phyloP scores from a whole-genome alignment of 108 stramenopile species.

The Parmales sp. region DNA sequence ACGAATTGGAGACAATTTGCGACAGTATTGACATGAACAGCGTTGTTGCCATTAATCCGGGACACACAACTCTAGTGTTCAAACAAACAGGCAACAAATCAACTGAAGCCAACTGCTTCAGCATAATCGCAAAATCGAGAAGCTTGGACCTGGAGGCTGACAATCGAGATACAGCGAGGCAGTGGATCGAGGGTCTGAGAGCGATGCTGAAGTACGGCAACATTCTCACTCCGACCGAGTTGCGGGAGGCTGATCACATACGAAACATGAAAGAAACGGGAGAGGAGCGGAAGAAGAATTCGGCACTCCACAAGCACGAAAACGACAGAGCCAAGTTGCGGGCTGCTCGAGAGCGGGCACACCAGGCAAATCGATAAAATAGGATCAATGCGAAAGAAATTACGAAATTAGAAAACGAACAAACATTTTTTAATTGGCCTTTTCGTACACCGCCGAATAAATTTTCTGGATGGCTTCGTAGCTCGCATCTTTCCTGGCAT shows the following conservation, averaged over 20 bases:
- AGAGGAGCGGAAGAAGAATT: background rate
- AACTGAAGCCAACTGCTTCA: background rate
- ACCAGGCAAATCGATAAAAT: no score
- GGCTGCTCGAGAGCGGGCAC: conserved; percentile 2
- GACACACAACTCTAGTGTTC: background rate
- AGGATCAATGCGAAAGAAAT: no score
- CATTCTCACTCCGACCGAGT: background rate
- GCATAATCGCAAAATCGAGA: background rate
- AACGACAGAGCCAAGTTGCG: background rate
- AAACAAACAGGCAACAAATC: background rate
- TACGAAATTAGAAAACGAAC: no score
- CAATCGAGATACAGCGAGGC: background rate
- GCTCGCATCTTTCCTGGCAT: conserved; percentile 21
- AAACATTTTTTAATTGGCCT: no score
- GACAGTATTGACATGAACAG: background rate
- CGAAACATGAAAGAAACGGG: no score
- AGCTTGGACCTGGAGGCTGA: background rate
- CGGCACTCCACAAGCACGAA: background rate
- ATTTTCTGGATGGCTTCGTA: conserved; percentile 29
- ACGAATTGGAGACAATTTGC: background rate
- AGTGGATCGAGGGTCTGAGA: background rate
- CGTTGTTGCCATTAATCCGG: conserved; percentile 2
- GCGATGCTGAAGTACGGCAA: conserved; percentile 5
- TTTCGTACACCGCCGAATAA: conserved; percentile 33
- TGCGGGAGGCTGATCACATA: background rate